Evolutionary conservation across 306 rosid species (phyloP).

Genomic region (Abrus pulchellus): DNA sequence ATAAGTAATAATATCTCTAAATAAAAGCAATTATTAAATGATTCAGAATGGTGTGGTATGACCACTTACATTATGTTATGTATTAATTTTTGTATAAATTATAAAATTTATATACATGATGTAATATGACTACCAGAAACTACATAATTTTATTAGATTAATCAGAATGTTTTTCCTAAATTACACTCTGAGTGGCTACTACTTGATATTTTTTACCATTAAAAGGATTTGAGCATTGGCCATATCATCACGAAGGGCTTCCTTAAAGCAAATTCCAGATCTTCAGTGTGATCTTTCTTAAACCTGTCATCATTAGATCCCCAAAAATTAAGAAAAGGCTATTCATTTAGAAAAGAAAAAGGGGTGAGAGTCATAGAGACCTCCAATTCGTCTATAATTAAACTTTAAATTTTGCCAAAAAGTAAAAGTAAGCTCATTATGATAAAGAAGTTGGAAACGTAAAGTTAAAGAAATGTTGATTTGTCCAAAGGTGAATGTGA

Average conservation of each 20-base stretch:
- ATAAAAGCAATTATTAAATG: no score
- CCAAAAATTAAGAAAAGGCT: conserved; percentile 45
- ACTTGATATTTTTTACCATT: conserved; percentile 45
- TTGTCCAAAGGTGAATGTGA: conserved; percentile 55
- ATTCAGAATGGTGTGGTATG: no score
- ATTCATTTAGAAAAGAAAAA: conserved; percentile 55
- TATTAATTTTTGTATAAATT: no score
- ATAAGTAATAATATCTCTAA: no score
- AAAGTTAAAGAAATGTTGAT: conserved; percentile 56
- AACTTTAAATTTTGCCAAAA: conserved; percentile 57
- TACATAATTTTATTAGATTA: no score
- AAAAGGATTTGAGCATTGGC: conserved; percentile 23
- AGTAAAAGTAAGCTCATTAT: conserved; percentile 58
- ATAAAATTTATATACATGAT: no score
- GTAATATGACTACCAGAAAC: no score
- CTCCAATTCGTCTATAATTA: conserved; percentile 53
- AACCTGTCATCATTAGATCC: conserved; percentile 48
- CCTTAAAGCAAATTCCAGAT: conserved; percentile 55
- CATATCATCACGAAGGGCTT: conserved; percentile 3
- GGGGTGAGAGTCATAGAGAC: conserved; percentile 9
- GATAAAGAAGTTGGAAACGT: conserved; percentile 56
- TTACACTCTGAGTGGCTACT: conserved; percentile 51
- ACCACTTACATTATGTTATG: no score
- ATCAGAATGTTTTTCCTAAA: conserved; percentile 18
- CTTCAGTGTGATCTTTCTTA: conserved; percentile 64